phyloP scores from a whole-genome alignment of 768 basidiomycete species.

The Trametes elegans region DNA sequence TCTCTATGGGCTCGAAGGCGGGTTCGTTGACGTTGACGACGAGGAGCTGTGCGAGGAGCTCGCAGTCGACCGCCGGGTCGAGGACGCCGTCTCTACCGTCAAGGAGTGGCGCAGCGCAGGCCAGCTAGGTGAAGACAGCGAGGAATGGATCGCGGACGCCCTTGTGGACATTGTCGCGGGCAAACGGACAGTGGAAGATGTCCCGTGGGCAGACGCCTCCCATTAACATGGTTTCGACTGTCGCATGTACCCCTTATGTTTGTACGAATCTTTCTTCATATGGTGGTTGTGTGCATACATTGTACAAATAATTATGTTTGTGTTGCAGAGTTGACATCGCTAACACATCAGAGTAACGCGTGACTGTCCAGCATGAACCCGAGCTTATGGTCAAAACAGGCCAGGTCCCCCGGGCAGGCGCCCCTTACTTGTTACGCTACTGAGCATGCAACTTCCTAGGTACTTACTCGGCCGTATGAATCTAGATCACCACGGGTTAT shows the following conservation, averaged over 20 bases:
- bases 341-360: no score
- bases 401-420: no score
- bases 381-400: no score
- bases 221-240: neutral
- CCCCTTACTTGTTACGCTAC: no score
- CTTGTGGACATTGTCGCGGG: conserved; percentile 25
- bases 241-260: neutral
- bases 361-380: no score
- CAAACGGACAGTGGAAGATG: conserved; percentile 1
- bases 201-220: neutral
- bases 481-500: no score
- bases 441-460: no score
- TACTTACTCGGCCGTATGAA: no score
- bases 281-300: no score
- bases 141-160: conserved; percentile 37
- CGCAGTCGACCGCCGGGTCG: conserved; percentile 15
- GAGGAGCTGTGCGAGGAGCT: conserved; percentile 28
- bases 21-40: conserved; percentile 33
- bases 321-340: no score
- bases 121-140: conserved; percentile 15
- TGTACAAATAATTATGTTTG: no score
- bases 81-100: conserved; percentile 22
- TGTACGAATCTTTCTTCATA: neutral
- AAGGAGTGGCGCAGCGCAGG: conserved; percentile 24
- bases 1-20: conserved; percentile 29